These are phyloP conservation scores for Suhomyces sp. DNA, from an alignment of 805 yeast species.

Conservation along the genomic window DNA sequence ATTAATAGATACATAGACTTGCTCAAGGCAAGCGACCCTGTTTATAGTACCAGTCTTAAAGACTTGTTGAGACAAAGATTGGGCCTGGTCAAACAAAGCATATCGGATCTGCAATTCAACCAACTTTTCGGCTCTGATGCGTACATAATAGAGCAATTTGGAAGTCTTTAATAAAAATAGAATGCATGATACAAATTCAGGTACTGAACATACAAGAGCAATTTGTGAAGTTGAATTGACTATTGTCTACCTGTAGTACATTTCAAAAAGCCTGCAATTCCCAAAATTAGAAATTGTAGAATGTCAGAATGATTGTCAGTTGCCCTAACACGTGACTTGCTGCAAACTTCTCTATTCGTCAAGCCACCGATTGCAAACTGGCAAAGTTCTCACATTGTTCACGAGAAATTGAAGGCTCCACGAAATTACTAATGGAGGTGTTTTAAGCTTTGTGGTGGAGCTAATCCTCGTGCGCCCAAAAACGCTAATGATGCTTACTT, in stretches of 20 bases:
- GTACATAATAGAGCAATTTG: conserved; percentile 1
- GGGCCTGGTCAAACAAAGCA: neutral
- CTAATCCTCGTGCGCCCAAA: too few species aligned
- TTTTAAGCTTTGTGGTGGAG: too few species aligned
- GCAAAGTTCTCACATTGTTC: neutral
- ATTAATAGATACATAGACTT: conserved; percentile 34
- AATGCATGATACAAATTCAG: neutral
- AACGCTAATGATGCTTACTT: too few species aligned
- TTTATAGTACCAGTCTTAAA: conserved; percentile 46
- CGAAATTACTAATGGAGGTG: too few species aligned
- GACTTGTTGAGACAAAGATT: conserved; percentile 17
- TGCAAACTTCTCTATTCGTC: neutral
- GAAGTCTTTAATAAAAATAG: neutral
- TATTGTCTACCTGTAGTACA: too few species aligned
- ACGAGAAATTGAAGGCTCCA: too few species aligned
- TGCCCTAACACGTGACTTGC: neutral
- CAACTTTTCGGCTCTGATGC: neutral
- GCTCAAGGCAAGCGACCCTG: conserved; percentile 32
- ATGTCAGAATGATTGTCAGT: neutral
- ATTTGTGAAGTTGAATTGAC: neutral
- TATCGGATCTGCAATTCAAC: neutral
- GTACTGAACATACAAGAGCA: neutral
- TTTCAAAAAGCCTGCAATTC: too few species aligned
- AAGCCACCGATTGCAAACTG: neutral
- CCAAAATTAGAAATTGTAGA: too few species aligned